phyloP scores from a whole-genome alignment of 164 flowering plant genomes.

The Liriodendron chinense region DNA sequence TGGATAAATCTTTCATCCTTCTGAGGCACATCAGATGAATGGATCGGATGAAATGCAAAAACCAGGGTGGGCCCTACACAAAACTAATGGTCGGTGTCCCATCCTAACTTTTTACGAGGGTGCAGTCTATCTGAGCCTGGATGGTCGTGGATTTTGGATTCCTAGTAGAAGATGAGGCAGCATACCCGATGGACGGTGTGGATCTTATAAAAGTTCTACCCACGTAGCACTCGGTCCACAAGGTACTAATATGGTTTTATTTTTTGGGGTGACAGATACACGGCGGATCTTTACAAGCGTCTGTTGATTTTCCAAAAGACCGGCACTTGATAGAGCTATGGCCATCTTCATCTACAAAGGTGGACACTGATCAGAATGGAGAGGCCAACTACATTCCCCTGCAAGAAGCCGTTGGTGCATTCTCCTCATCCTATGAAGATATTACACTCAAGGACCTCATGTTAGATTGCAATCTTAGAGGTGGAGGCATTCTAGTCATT shows the following conservation, averaged over 20 bases:
- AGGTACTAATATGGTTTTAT: neutral
- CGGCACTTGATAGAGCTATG: conserved; percentile 13
- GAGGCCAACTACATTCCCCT: neutral
- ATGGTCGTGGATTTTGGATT: neutral
- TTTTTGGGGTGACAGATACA: conserved; percentile 10
- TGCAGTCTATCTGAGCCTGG: no score
- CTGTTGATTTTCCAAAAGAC: conserved; percentile 13
- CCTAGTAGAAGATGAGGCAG: neutral
- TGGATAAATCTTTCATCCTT: no score
- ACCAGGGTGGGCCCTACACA: no score
- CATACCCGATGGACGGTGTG: no score
- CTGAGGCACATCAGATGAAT: no score
- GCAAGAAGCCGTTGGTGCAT: neutral
- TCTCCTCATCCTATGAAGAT: conserved; percentile 45
- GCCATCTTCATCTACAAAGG: neutral
- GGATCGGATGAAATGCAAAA: no score
- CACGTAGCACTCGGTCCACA: neutral
- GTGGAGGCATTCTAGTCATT: conserved; percentile 62
- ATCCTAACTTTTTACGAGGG: no score
- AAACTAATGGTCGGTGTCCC: no score
- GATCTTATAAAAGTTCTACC: no score
- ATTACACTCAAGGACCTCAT: conserved; percentile 63
- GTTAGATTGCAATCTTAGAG: conserved; percentile 67
- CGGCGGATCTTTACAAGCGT: conserved; percentile 17
- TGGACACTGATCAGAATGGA: no score